Base-by-base conservation (phyloP, 495 filamentous ascomycete genomes). In the Penicillium roqueforti region DNA sequence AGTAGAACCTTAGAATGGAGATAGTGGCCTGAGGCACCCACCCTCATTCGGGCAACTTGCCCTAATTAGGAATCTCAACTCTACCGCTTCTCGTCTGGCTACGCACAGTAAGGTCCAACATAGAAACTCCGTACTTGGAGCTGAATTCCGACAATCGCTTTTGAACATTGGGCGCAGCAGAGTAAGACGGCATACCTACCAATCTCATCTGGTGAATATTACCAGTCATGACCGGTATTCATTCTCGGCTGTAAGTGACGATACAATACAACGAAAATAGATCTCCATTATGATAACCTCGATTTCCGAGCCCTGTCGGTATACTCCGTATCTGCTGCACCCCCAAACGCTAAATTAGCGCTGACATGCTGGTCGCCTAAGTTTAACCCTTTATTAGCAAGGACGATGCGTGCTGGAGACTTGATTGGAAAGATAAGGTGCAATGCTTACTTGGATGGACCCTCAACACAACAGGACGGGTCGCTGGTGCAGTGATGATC, bases 371-470 rank as follows among this genome's bases (percentile, higher is more conserved):
- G 10, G 10, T 29, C 10, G 3, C 28, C 28, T 8, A 29, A 29
- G 28, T 29, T 29, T 29, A 29, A 34, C 34, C 14, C 18, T 20
- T 47, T 23, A 31, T 47, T 23, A 22, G 44, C 29, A 25, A 23
- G 16, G 45, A 32, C 48, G 42, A 28, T 34, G 25, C 25, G 19
- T 28, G 32, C 32, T 32, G 39, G 29, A 22, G 18, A 39, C 16
- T 42, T 48, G 7, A 52, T 57, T 57, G 48, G 54, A 41, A 47
- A 57, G 54, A 52, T 57, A 57, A 52, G 54, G 41, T 47, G 54
- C 54, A 47, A 46, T 51, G 29, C 54, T 56, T 8, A 47, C 32
- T 47, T 47, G 26, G 48, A 50, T 47, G 40, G 25, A 47, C 48
- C 48, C n/a, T n/a, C 54, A 52, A 48, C 46, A 26, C 28, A 37